Conservation (phyloP, 306 rosid species). For the Quercus ilex region DNA sequence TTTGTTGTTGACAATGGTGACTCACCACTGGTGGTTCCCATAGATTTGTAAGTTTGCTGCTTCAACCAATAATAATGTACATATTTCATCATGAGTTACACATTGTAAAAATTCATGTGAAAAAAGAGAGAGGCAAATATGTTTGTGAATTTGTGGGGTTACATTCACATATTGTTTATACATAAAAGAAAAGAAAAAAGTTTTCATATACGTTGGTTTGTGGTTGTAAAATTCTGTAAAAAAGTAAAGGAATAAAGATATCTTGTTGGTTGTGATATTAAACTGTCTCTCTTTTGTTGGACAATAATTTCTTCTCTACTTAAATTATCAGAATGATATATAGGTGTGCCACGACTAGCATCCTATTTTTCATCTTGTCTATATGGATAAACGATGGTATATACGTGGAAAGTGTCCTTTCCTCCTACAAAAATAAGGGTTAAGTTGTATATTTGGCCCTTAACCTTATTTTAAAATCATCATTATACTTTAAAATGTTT, state of each 20-base stretch:
- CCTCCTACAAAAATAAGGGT: neutral
- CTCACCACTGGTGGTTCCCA: slow-evolving; percentile 47
- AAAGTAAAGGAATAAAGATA: neutral
- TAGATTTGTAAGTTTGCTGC: slow-evolving; percentile 38
- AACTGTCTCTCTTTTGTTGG: neutral
- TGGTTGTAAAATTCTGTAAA: neutral
- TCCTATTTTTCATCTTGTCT: neutral
- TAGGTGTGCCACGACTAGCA: neutral
- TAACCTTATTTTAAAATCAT: too few species aligned
- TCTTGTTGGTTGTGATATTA: neutral
- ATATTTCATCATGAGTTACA: slow-evolving; percentile 1
- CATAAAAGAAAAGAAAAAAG: neutral
- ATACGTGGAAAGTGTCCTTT: neutral
- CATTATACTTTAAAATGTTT: too few species aligned
- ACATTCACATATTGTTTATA: neutral
- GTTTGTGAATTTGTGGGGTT: neutral
- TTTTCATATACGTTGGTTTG: neutral
- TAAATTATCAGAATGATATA: too few species aligned
- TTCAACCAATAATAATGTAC: neutral
- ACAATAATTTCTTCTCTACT: too few species aligned
- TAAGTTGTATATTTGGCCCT: too few species aligned
- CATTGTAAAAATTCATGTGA: neutral
- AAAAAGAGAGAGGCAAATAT: neutral
- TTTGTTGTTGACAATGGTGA: slow-evolving; percentile 79
- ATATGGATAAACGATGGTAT: neutral